Evolutionary conservation across 257 asterid species (phyloP).

Genomic region (Asclepias syriaca): DNA sequence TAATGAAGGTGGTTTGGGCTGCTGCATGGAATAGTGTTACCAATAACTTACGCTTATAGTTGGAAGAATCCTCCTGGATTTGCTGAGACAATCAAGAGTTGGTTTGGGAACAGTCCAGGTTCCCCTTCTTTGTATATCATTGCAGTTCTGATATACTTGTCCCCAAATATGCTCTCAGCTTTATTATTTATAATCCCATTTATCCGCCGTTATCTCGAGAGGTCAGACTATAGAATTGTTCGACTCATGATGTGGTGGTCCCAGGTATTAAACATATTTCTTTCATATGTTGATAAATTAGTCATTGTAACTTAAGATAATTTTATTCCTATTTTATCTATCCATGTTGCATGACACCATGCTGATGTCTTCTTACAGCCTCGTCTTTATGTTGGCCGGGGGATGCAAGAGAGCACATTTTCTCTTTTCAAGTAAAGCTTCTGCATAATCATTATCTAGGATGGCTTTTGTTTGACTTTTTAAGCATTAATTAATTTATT

Average conservation of each 20-base stretch:
- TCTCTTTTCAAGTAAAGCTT: conserved; percentile 70
- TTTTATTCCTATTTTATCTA: conserved; percentile 6
- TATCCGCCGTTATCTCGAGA: conserved; percentile 80
- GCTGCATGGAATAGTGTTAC: conserved; percentile 86
- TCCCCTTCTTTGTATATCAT: conserved; percentile 76
- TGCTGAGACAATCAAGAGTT: conserved; percentile 65
- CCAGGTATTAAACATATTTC: conserved; percentile 49
- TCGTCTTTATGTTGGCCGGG: conserved; percentile 96
- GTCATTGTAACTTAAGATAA: conserved; percentile 5
- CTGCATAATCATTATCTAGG: conserved; percentile 15
- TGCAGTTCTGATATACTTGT: conserved; percentile 73
- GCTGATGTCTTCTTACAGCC: conserved; percentile 50
- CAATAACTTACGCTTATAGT: conserved; percentile 91
- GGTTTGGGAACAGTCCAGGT: conserved; percentile 75
- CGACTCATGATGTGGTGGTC: conserved; percentile 99
- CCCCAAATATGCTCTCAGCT: conserved; percentile 92
- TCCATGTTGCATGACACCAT: conserved; percentile 5
- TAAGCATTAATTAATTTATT: conserved; percentile 11
- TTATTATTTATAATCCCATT: conserved; percentile 72
- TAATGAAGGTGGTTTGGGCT: conserved; percentile 67
- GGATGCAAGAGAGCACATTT: conserved; percentile 93
- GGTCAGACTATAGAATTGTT: conserved; percentile 75
- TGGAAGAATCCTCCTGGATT: conserved; percentile 73
- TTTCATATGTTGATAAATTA: not conserved
- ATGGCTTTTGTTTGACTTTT: conserved; percentile 19